Percentiles rank a stretch among this genome's conserved stretches.
Conservation (phyloP, 1,139 yeast species). For the Blastobotrys petasosporus region DNA sequence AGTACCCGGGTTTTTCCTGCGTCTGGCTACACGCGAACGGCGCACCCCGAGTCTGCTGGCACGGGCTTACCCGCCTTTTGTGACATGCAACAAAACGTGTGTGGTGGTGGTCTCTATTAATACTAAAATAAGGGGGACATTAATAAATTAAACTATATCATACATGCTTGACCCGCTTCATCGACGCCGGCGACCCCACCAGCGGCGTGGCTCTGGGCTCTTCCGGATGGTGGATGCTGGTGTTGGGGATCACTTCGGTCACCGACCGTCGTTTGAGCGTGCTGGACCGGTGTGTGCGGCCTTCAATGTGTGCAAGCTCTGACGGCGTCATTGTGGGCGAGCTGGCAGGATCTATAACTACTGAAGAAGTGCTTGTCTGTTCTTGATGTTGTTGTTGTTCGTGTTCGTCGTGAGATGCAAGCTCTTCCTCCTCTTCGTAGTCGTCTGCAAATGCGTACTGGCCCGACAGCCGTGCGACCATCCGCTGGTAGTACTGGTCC, state of each 20-base stretch:
- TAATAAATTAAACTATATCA: neutral
- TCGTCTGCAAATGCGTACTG: constrained; percentile 14
- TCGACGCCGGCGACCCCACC: constrained; percentile 4
- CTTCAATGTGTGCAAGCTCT: constrained; percentile 7
- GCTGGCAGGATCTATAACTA: neutral
- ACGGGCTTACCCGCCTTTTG: no score
- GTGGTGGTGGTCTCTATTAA: no score
- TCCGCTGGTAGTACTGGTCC: constrained; percentile 35
- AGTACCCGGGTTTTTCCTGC: no score
- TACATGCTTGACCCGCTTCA: constrained; percentile 9
- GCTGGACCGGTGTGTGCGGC: constrained; percentile 1
- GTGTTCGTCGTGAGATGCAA: neutral
- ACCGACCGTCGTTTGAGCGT: constrained; percentile 8
- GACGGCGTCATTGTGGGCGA: constrained; percentile 1
- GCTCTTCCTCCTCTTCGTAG: no score
- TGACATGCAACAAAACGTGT: no score
- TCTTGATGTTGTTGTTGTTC: neutral
- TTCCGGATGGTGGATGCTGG: constrained; percentile 10
- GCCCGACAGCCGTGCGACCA: constrained; percentile 26
- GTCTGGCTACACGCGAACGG: no score
- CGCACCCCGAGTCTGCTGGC: no score
- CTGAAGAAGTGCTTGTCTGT: neutral
- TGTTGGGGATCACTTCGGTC: constrained; percentile 12
- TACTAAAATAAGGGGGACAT: no score
- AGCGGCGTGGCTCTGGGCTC: constrained; percentile 7